phyloP scores from a whole-genome alignment of 768 basidiomycete genomes.

The Boletellus ananiceps region DNA sequence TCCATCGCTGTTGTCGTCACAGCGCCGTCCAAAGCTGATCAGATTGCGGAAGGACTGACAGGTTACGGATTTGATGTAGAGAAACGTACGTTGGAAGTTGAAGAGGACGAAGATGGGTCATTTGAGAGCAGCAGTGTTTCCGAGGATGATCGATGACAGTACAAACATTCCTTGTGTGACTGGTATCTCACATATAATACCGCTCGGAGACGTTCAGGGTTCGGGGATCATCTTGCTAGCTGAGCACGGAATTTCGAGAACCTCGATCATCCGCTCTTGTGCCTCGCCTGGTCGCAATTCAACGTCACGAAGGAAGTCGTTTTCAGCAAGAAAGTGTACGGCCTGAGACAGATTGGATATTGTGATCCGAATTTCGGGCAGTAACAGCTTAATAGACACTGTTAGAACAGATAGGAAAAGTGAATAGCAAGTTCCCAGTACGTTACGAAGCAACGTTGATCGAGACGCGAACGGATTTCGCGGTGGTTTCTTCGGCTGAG shows the following conservation, averaged over 20 bases:
- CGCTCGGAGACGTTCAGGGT: not conserved
- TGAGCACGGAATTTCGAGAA: conserved; percentile 32
- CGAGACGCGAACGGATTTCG: conserved; percentile 65
- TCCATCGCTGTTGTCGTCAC: conserved; percentile 82
- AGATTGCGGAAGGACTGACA: conserved; percentile 60
- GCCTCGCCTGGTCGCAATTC: conserved; percentile 81
- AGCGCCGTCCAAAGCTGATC: conserved; percentile 72
- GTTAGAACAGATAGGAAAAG: conserved; percentile 3
- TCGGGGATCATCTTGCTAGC: no score
- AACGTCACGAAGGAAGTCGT: conserved; percentile 78
- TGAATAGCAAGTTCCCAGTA: conserved; percentile 32
- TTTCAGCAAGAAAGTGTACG: conserved; percentile 84
- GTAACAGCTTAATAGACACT: conserved; percentile 51
- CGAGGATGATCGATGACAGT: conserved; percentile 20
- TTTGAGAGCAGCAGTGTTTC: conserved; percentile 32
- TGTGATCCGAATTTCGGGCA: conserved; percentile 83
- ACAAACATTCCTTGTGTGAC: not conserved
- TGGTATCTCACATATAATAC: no score
- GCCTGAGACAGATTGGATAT: conserved; percentile 91
- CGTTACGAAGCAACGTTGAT: conserved; percentile 74
- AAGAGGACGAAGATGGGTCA: conserved; percentile 45
- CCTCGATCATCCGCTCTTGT: conserved; percentile 56
- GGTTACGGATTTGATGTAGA: conserved; percentile 77
- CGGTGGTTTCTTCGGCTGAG: conserved; percentile 47
- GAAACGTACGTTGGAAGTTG: conserved; percentile 60